Evolutionary conservation across 768 basidiomycete genomes (phyloP).

Genomic region (Lepiota subincarnata): DNA sequence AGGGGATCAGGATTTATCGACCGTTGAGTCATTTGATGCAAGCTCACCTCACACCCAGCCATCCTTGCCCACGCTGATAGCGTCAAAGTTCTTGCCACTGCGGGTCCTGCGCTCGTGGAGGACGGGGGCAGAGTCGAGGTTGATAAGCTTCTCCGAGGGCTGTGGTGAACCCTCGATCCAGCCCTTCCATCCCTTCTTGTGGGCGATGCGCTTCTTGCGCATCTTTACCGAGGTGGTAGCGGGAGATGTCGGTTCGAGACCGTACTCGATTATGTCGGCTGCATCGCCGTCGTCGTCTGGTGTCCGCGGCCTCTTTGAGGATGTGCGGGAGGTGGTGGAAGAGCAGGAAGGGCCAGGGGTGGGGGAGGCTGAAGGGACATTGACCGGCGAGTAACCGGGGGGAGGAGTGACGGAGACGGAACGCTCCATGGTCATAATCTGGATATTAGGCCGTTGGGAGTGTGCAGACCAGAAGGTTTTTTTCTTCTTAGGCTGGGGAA

Average conservation of each 20-base stretch:
- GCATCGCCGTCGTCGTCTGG: slow-evolving; percentile 68
- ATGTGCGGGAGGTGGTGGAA: slow-evolving; percentile 68
- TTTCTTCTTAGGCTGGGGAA: slow-evolving; percentile 26
- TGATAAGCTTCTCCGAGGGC: slow-evolving; percentile 77
- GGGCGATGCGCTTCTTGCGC: slow-evolving; percentile 61
- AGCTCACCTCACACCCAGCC: slow-evolving; percentile 63
- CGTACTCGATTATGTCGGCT: slow-evolving; percentile 28
- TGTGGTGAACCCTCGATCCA: slow-evolving; percentile 86
- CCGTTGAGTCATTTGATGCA: slow-evolving; percentile 37
- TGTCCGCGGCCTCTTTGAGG: slow-evolving; percentile 76
- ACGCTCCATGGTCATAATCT: slow-evolving; percentile 65
- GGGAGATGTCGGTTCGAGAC: slow-evolving; percentile 19
- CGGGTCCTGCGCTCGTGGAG: slow-evolving; percentile 74
- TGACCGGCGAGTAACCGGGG: slow-evolving; percentile 42
- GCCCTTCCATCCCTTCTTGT: slow-evolving; percentile 85
- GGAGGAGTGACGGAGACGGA: slow-evolving; percentile 75
- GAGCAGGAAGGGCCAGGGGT: slow-evolving; percentile 77
- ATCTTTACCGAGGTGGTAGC: slow-evolving; percentile 25
- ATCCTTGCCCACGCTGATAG: slow-evolving; percentile 72
- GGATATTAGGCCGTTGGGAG: slow-evolving; percentile 64
- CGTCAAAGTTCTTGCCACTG: slow-evolving; percentile 83
- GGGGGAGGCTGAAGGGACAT: slow-evolving; percentile 55
- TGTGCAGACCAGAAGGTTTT: slow-evolving; percentile 48
- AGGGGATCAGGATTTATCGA: slow-evolving; percentile 30
- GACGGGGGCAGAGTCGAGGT: slow-evolving; percentile 67